Evolutionary conservation across 306 rosid genomes (phyloP), one percentile per base, ranked within the genome.

Genomic region (Vigna unguiculata): DNA sequence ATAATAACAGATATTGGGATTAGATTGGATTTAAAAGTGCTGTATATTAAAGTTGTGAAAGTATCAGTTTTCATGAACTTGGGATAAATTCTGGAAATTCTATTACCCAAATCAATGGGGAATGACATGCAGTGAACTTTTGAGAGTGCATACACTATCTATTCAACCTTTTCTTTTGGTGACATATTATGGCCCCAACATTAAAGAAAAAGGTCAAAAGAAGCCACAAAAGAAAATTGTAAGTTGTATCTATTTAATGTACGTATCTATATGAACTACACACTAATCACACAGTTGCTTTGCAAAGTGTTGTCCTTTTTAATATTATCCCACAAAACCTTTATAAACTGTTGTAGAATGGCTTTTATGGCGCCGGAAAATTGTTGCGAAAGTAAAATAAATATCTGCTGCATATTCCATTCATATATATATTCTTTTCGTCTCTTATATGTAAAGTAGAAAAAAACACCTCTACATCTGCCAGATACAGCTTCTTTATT

Each of bases 361-460:
- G 38, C 16, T 53, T 69, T 54, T 38, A 30, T 48, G 65, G 22
- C 22, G 41, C 16, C 41, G 34, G 38, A 21, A 40, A 54, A 72
- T 57, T 16, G 3, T 24, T 72, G 21, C 16, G 38, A 38, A 21
- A 28, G 38, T 9, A 54, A 12, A 40, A 22, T 65, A 38, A 76
- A 51, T 28, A 40, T 71, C 4, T 46, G 71, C 63, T 80, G 74
- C 84, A 75, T 60, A 75, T 75, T 62, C 71, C 52, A 21, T 62
- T 75, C 24, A 34, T 17, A 61, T 15, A 32, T 76, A 61, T 49
- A 48, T 76, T 81, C 78, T 69, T 81, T 81, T 69, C 81, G 78
- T 81, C 59, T 70, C 69, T 63, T 28, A 51, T 73, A 41, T 81
- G 85, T 41, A 81, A 81, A 81, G 81, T 16, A 48, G 38, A 67